Base-by-base conservation (phyloP, 805 yeast genomes). In the Pichia insulana region DNA sequence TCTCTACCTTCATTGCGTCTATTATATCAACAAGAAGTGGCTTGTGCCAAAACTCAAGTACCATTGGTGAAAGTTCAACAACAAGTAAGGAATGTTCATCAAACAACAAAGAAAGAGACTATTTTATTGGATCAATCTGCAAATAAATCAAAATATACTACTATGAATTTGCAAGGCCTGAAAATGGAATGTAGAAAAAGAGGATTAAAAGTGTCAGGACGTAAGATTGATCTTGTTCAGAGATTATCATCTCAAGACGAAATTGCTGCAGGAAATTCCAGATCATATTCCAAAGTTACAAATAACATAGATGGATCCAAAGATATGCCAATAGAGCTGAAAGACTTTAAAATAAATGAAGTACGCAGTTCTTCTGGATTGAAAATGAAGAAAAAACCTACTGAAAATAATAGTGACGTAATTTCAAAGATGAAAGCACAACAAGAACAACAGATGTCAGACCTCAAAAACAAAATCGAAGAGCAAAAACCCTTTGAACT, bases 151-250 rank as follows among this genome's bases (percentile, higher is more conserved):
- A 62, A 49, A 46, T 64, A 56, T 36, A 46, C 59, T 2, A 55
- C 62, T 25, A 70, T 78, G 74, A 74, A 75, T 34, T 61, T 79
- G 32, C 71, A 73, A 41, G 67, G 74, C 2, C 65, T 80, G 50
- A 78, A 74, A 54, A 57, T 56, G 40, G 85, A 80, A 55, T 78
- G 85, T 55, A 72, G 73, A 43, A 64, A 62, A 43, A 69, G 80
- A 46, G 83, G 84, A 0, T 57, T 80, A 45, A 76, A 72, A 51
- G 71, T 78, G 0, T 62, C 75, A n/a, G 88, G 88, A 12, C 68
- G 68, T 39, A 80, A 80, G 53, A 58, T 70, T 9, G 85, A 80
- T 26, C 60, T 80, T 19, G 66, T 79, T 20, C 65, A 63, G 44
- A 53, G 68, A 48, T 44, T 64, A 34, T 34, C 43, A 10, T 38